Percentiles rank a stretch among this genome's conserved stretches.
These are phyloP conservation scores for Tolypocladium album DNA, from an alignment of 2,329 filamentous ascomycete species.

Conservation along the genomic window DNA sequence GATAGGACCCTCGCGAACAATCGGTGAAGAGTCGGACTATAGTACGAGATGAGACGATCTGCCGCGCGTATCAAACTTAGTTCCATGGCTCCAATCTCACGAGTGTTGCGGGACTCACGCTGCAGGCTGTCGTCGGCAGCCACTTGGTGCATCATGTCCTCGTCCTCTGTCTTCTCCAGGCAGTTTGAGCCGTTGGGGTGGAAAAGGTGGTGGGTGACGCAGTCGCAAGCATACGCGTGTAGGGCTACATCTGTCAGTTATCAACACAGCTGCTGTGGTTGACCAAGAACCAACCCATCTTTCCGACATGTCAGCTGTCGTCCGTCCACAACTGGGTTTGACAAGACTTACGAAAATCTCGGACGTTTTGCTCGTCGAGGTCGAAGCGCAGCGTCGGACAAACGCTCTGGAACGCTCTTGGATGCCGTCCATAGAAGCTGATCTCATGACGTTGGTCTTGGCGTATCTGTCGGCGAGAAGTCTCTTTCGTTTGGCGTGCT, in stretches of 20 bases:
- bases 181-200: constrained; percentile 54
- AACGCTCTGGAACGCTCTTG: constrained; percentile 45
- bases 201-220: constrained; percentile 59
- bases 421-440: constrained; percentile 44
- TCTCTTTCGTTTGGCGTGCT: constrained; percentile 54
- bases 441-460: constrained; percentile 54
- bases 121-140: constrained; percentile 58
- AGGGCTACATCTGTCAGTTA: constrained; percentile 24
- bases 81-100: background rate
- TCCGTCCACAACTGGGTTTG: background rate
- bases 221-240: constrained; percentile 60
- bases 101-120: constrained; percentile 30
- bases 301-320: constrained; percentile 4
- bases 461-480: constrained; percentile 57
- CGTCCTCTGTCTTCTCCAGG: constrained; percentile 41
- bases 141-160: constrained; percentile 57
- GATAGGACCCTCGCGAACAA: constrained; percentile 34
- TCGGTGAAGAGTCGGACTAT: constrained; percentile 40
- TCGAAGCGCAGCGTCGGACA: constrained; percentile 37
- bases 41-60: constrained; percentile 51
- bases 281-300: constrained; percentile 18
- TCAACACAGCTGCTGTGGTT: background rate
- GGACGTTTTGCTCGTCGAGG: constrained; percentile 28
- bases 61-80: background rate
- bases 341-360: constrained; percentile 47